Evolutionary conservation across 139 green algal species (phyloP).

Genomic region (Chlamydomonas urium): DNA sequence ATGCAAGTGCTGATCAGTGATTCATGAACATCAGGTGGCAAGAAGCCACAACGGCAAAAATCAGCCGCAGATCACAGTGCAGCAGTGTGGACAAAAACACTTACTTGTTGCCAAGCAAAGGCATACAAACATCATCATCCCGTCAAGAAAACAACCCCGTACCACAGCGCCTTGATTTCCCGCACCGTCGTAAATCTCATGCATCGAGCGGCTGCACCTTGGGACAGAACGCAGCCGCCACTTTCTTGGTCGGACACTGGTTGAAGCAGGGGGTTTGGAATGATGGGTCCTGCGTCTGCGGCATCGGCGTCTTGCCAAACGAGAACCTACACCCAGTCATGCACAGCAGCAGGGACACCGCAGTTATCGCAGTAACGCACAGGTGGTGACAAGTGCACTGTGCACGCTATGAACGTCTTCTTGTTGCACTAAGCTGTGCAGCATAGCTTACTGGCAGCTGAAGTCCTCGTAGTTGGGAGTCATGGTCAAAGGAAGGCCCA

Average conservation of each 20-base stretch:
- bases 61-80: not conserved
- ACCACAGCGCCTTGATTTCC: no score
- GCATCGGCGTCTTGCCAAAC: slow-evolving; percentile 65
- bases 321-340: slow-evolving; percentile 69
- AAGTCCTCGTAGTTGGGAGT: slow-evolving; percentile 89
- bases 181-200: no score
- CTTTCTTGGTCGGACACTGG: slow-evolving; percentile 57
- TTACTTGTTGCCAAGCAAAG: not conserved
- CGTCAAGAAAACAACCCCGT: no score
- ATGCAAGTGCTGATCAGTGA: no score
- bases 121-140: not conserved
- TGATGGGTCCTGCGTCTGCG: slow-evolving; percentile 51
- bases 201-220: no score
- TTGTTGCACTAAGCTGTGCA: no score
- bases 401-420: no score
- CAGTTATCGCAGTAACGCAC: no score
- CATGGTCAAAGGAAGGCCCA: slow-evolving; percentile 85
- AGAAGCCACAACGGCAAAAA: no score
- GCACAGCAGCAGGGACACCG: no score
- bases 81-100: not conserved
- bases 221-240: not conserved
- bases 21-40: no score
- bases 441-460: slow-evolving; percentile 62
- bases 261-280: slow-evolving; percentile 66
- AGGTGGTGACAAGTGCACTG: not conserved